phyloP scores from a whole-genome alignment of 129 eudicot genomes.

The Escallonia rubra region DNA sequence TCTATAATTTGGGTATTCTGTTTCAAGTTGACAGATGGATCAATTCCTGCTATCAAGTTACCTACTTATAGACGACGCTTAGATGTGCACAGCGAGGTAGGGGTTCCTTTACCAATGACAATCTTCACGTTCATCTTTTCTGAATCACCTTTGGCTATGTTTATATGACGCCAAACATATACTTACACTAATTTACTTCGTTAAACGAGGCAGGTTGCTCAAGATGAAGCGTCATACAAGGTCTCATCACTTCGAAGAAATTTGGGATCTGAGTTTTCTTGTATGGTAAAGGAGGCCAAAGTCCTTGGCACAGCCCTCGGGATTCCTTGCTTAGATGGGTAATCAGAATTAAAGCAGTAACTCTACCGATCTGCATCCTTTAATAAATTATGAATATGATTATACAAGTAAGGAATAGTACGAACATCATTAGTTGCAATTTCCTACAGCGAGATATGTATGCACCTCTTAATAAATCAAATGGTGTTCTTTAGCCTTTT shows the following conservation, averaged over 20 bases:
- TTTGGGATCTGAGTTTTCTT: conserved; percentile 92
- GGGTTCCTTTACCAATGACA: neutral
- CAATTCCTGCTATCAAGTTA: conserved; percentile 88
- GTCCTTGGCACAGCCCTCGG: conserved; percentile 67
- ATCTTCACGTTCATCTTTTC: conserved; percentile 3
- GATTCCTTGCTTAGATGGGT: conserved; percentile 94
- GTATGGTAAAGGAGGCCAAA: conserved; percentile 95
- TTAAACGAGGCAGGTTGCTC: conserved; percentile 36
- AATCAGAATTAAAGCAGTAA: conserved; percentile 5
- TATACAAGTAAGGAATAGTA: too few species aligned
- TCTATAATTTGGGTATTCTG: conserved; percentile 12
- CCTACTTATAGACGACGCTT: conserved; percentile 79
- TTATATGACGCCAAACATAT: neutral
- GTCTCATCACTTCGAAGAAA: conserved; percentile 59
- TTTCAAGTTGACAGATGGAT: conserved; percentile 55
- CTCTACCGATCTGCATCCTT: too few species aligned
- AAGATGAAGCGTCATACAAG: conserved; percentile 40
- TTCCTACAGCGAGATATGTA: too few species aligned
- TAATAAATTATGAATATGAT: too few species aligned
- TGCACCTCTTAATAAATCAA: too few species aligned
- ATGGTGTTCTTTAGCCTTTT: too few species aligned
- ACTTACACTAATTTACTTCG: neutral
- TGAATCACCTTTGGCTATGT: neutral
- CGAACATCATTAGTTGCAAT: too few species aligned
- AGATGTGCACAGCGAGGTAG: conserved; percentile 49